Conservation (phyloP, 352 stramenopile species). For the Phytophthora kernoviae region DNA sequence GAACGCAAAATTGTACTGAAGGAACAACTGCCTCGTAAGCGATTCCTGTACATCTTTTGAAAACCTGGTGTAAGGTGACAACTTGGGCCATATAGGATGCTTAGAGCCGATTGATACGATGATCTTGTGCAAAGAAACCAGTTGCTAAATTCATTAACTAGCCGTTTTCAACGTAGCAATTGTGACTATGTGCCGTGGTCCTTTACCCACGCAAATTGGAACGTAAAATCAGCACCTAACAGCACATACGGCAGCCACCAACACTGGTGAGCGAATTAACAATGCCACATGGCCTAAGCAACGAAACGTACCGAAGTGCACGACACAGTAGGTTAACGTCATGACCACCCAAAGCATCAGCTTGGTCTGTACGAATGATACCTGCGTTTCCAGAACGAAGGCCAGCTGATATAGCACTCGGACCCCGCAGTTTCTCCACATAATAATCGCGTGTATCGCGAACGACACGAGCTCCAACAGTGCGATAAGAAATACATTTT, state of each 20-base stretch:
- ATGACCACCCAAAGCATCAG: conserved; percentile 19
- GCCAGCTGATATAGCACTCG: conserved; percentile 19
- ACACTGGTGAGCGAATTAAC: not conserved
- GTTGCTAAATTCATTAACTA: too few species aligned
- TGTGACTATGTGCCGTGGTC: too few species aligned
- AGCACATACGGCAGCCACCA: too few species aligned
- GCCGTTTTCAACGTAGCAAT: too few species aligned
- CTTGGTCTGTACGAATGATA: conserved; percentile 11
- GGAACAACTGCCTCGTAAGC: conserved; percentile 72
- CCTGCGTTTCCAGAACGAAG: conserved; percentile 29
- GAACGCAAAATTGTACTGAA: conserved; percentile 71
- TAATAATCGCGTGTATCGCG: not conserved
- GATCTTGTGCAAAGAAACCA: too few species aligned
- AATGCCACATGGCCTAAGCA: not conserved
- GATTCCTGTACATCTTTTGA: conserved; percentile 86
- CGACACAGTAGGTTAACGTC: conserved; percentile 4
- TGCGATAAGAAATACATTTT: conserved; percentile 13
- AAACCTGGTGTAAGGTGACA: conserved; percentile 4
- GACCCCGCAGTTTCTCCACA: conserved; percentile 14
- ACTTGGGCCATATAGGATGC: conserved; percentile 1
- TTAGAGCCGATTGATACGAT: too few species aligned
- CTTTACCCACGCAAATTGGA: not conserved
- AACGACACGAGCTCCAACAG: conserved; percentile 20
- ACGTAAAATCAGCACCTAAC: conserved; percentile 1
- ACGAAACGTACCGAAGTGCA: conserved; percentile 16